These are phyloP conservation scores for Fragilaria crotonensis DNA, from an alignment of 108 stramenopile species.

Conservation along the genomic window DNA sequence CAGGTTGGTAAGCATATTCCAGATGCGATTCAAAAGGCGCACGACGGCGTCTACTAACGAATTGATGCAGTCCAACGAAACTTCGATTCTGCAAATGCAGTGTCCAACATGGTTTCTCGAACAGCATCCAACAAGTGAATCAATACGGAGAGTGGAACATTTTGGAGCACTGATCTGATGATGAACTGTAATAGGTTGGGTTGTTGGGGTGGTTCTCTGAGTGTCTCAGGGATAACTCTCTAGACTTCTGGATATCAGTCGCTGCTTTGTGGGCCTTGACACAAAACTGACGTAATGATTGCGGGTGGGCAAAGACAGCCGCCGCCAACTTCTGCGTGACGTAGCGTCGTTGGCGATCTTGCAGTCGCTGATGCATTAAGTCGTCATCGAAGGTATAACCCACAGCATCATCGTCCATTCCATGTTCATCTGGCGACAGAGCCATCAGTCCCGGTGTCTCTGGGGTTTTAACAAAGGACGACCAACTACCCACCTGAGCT, in stretches of 20 bases:
- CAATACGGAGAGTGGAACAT: constrained; percentile 57
- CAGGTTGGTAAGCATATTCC: constrained; percentile 39
- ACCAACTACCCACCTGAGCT: constrained; percentile 5
- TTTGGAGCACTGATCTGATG: constrained; percentile 34
- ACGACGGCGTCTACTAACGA: constrained; percentile 20
- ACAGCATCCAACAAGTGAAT: constrained; percentile 43
- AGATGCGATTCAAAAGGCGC: constrained; percentile 14
- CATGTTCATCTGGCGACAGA: constrained; percentile 29
- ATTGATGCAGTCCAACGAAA: constrained; percentile 26
- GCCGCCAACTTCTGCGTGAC: constrained; percentile 55
- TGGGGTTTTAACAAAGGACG: constrained; percentile 10
- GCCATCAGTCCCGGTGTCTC: constrained; percentile 38
- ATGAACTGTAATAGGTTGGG: constrained; percentile 27
- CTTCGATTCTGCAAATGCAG: constrained; percentile 35
- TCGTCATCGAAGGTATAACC: not conserved
- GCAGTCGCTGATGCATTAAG: not conserved
- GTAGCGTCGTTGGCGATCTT: constrained; percentile 30
- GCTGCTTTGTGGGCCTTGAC: constrained; percentile 65
- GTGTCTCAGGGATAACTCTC: constrained; percentile 18
- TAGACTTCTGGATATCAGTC: constrained; percentile 27
- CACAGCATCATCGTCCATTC: not conserved
- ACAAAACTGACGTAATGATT: constrained; percentile 62
- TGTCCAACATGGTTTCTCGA: constrained; percentile 42
- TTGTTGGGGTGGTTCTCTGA: constrained; percentile 14
- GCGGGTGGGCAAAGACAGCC: constrained; percentile 73